Evolutionary conservation across 192 early-diverging fungal species (phyloP), one percentile per base, ranked within the genome.

Genomic region (Dimargaris cristalligena): DNA sequence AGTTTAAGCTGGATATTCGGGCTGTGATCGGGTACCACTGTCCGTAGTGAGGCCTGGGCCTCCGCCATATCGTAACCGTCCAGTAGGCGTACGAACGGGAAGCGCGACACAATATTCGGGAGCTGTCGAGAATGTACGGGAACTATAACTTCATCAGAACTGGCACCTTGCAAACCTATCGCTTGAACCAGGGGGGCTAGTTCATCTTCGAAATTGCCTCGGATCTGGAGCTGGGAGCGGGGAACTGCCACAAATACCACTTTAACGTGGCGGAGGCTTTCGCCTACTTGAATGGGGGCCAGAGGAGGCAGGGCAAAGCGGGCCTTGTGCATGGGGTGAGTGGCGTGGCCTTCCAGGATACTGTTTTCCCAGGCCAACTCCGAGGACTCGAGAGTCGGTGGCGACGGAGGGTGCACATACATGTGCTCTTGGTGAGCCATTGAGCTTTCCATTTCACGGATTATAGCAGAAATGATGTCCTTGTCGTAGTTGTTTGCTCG

Each of bases 311-410:
- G 60, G 4, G 79, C 70, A 22, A 74, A 66, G 9, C 82, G 63
- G 22, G 80, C 71, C 48, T 80, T 78, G 52, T 82, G 75, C 82
- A 84, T 84, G 10, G 82, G 82, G 55, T 84, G 82, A 0, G 79
- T 78, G n/a, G 80, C 74, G 62, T 84, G 82, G 16, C 82, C 82
- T 52, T 84, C 82, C 9, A 79, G 50, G 20, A 84, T 65, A 52
- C 66, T 64, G 62, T 84, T 80, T 51, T 84, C 82, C 82, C 82
- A 84, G 35, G 78, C 79, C 13, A 81, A 60, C 13, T 71, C 68
- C 1, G 71, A 62, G 1, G 79, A 77, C 0, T 31, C 22, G 11
- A 74, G 47, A 11, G 64, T 52, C 22, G 70, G 75, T 0, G 62
- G 22, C 18, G 62, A 23, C 14, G 60, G 62, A 20, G 64, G 62